Evolutionary conservation across 306 rosid species (phyloP).

Genomic region (Mimosa bimucronata): DNA sequence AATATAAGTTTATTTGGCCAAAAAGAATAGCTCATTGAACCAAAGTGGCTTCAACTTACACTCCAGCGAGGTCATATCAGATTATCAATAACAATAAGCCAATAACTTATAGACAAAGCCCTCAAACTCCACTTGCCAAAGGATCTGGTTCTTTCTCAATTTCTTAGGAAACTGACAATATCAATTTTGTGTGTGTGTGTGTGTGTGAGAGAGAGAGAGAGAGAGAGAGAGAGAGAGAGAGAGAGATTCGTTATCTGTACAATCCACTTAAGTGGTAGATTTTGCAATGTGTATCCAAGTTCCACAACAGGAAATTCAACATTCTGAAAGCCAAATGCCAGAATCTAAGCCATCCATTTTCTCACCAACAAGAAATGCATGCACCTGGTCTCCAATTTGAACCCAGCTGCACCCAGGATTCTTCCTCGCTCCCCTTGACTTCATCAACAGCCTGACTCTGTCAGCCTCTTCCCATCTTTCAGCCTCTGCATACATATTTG

Average conservation of each 20-base stretch:
- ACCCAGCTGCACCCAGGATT: conserved; percentile 86
- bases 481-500: conserved; percentile 90
- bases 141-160: background rate
- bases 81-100: background rate
- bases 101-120: background rate
- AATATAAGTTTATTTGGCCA: conserved; percentile 1
- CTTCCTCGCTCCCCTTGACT: conserved; percentile 72
- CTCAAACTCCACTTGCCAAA: background rate
- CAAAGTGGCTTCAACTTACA: background rate
- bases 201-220: too few species aligned
- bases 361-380: conserved; percentile 72
- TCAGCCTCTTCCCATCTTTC: conserved; percentile 92
- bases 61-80: background rate
- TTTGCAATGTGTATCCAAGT: background rate
- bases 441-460: conserved; percentile 80
- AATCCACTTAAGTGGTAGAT: background rate
- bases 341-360: conserved; percentile 52
- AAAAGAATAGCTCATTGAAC: conserved; percentile 10
- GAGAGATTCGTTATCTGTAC: background rate
- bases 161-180: background rate
- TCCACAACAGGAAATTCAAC: conserved; percentile 28
- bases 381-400: conserved; percentile 60
- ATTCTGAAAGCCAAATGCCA: conserved; percentile 47
- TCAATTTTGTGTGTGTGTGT: background rate
- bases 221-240: too few species aligned